A percentile compares a stretch with the other conserved stretches of the same genome.
phyloP scores from a whole-genome alignment of 495 filamentous ascomycete species.

The Penicillium malachiteum region DNA sequence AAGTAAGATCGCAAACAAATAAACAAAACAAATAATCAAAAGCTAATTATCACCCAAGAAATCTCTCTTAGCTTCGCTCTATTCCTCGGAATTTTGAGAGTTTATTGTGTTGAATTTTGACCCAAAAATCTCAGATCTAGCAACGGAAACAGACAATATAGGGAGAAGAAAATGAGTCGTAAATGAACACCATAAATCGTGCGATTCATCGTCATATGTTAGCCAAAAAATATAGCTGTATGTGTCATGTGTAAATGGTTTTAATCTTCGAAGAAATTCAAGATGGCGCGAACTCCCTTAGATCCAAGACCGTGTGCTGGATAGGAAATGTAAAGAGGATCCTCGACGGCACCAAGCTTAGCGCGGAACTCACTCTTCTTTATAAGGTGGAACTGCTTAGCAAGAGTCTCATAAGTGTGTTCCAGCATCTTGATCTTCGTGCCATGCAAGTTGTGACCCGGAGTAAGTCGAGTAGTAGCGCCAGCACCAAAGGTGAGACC shows the following conservation, averaged over 20 bases:
- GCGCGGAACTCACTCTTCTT: slow-evolving; percentile 84
- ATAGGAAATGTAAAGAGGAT: slow-evolving; percentile 79
- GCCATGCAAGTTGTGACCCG: slow-evolving; percentile 74
- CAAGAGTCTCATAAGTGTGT: slow-evolving; percentile 73
- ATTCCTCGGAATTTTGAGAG: background rate
- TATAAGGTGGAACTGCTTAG: slow-evolving; percentile 72
- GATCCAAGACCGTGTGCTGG: slow-evolving; percentile 77
- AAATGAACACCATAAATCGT: slow-evolving; percentile 4
- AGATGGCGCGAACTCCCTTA: slow-evolving; percentile 68
- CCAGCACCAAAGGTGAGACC: slow-evolving; percentile 79
- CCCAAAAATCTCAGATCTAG: background rate
- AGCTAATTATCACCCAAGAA: slow-evolving; percentile 6
- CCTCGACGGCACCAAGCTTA: slow-evolving; percentile 77
- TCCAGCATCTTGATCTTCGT: slow-evolving; percentile 69
- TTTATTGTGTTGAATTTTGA: slow-evolving; percentile 2
- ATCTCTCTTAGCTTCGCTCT: background rate
- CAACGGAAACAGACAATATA: background rate
- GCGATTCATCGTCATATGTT: background rate
- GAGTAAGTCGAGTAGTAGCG: slow-evolving; percentile 62
- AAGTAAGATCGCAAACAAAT: background rate
- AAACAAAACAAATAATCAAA: background rate
- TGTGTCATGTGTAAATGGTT: background rate
- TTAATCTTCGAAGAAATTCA: slow-evolving; percentile 81
- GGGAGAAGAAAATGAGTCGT: background rate
- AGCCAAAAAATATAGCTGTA: background rate